Conservation (phyloP, 2,329 filamentous ascomycete genomes). For the Beauveria caledonica region DNA sequence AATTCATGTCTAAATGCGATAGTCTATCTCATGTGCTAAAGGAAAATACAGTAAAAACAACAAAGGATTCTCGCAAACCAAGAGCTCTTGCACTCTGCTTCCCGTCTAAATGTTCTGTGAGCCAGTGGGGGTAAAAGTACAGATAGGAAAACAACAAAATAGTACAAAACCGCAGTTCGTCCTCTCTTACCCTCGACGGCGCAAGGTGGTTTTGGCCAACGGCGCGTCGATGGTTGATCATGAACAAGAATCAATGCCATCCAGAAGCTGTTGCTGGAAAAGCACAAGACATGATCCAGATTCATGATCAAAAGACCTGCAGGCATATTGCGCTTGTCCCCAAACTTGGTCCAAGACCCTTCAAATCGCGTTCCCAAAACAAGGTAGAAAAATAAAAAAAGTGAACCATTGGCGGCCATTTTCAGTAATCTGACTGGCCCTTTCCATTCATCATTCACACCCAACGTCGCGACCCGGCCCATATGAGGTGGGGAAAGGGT, state of each 20-base stretch:
- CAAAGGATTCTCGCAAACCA: not conserved
- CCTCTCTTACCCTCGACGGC: not conserved
- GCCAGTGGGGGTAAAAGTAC: slow-evolving; percentile 10
- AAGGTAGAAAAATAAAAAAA: not conserved
- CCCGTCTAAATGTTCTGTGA: slow-evolving; percentile 12
- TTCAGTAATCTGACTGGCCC: not conserved
- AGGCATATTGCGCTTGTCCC: not conserved
- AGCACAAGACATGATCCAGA: slow-evolving; percentile 1
- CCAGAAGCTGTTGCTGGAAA: slow-evolving; percentile 6
- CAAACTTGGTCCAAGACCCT: slow-evolving; percentile 2
- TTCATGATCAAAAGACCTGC: not conserved
- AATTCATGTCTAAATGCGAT: slow-evolving; percentile 1
- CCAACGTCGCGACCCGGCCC: not conserved
- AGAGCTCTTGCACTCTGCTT: slow-evolving; percentile 6
- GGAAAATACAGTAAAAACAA: not conserved
- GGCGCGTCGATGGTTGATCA: not conserved
- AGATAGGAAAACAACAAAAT: slow-evolving; percentile 9
- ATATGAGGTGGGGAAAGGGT: not conserved
- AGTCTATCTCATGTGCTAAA: slow-evolving; percentile 9
- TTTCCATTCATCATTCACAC: not conserved
- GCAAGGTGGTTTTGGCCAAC: not conserved
- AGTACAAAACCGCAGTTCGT: not conserved
- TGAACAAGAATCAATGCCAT: not conserved
- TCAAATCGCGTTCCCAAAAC: not conserved
- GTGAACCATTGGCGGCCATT: not conserved